These are phyloP conservation scores for Oryza rufipogon DNA, from an alignment of 176 grass and related monocot genomes.

Conservation along the genomic window DNA sequence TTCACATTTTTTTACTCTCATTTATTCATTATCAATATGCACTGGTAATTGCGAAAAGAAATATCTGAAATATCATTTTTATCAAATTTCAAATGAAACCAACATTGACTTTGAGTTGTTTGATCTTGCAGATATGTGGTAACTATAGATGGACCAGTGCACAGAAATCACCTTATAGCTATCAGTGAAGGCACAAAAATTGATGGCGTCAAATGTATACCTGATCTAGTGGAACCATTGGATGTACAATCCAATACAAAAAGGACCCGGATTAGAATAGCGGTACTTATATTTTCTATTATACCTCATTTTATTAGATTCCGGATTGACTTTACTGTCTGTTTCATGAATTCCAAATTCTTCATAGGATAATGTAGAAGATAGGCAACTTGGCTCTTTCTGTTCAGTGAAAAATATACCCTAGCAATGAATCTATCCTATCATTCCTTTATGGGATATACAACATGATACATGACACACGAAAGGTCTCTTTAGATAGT, in stretches of 20 bases:
- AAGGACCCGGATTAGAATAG: conserved; percentile 73
- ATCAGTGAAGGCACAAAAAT: conserved; percentile 83
- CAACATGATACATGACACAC: not conserved
- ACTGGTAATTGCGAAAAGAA: not conserved
- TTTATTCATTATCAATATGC: not conserved
- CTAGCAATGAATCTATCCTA: conserved; percentile 1
- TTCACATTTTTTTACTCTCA: not conserved
- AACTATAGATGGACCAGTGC: conserved; percentile 69
- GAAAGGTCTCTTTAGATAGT: not conserved
- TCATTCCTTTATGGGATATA: not conserved
- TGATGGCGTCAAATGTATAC: conserved; percentile 77
- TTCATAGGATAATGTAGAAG: not conserved
- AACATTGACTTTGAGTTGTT: conserved; percentile 35
- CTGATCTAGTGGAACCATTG: conserved; percentile 84
- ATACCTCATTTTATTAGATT: conserved; percentile 25
- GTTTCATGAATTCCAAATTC: not conserved
- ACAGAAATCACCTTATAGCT: conserved; percentile 78
- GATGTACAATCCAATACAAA: conserved; percentile 61
- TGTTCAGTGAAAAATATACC: not conserved
- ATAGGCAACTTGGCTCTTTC: not conserved
- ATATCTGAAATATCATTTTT: not conserved
- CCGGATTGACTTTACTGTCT: not conserved
- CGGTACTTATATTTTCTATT: conserved; percentile 61
- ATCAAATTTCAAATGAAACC: conserved; percentile 8
- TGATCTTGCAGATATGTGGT: conserved; percentile 78